phyloP scores from a whole-genome alignment of 768 basidiomycete genomes.

The Thelephora ganbajun region DNA sequence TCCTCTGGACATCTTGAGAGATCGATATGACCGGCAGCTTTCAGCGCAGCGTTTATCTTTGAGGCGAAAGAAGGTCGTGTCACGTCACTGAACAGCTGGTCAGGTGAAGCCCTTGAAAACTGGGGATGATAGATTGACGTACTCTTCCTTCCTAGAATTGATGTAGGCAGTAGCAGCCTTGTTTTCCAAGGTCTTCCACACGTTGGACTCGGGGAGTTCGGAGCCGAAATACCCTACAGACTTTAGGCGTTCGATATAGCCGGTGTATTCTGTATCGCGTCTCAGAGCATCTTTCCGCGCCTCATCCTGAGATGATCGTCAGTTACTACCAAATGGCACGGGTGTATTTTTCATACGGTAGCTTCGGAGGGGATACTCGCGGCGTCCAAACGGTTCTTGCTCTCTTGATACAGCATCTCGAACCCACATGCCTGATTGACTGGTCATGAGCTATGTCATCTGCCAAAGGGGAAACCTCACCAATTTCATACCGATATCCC shows the following conservation, averaged over 20 bases:
- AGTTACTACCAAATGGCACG: background rate
- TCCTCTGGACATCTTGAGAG: conserved; percentile 28
- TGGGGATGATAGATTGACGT: conserved; percentile 16
- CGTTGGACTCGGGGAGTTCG: conserved; percentile 62
- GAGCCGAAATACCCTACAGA: conserved; percentile 64
- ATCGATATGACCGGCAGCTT: conserved; percentile 20
- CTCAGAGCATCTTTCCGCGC: conserved; percentile 56
- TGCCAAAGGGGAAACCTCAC: conserved; percentile 24
- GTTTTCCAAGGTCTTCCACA: conserved; percentile 62
- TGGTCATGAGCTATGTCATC: background rate
- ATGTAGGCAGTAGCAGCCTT: conserved; percentile 59
- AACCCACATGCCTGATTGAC: conserved; percentile 72
- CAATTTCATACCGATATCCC: conserved; percentile 88
- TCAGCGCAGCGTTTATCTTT: conserved; percentile 52
- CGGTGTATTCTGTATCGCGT: conserved; percentile 50
- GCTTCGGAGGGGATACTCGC: conserved; percentile 23
- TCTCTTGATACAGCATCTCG: conserved; percentile 91
- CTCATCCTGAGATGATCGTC: conserved; percentile 28
- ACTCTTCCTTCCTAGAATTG: conserved; percentile 53
- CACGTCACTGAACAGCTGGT: conserved; percentile 26
- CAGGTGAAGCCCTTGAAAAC: conserved; percentile 1
- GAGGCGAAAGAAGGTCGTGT: conserved; percentile 65
- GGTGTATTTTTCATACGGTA: conserved; percentile 5
- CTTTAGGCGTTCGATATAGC: conserved; percentile 55
- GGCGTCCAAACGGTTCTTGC: conserved; percentile 38